Percentiles rank a stretch among this genome's conserved stretches.
Conservation (phyloP, 768 basidiomycete species). For the Collybiopsis confluens region DNA sequence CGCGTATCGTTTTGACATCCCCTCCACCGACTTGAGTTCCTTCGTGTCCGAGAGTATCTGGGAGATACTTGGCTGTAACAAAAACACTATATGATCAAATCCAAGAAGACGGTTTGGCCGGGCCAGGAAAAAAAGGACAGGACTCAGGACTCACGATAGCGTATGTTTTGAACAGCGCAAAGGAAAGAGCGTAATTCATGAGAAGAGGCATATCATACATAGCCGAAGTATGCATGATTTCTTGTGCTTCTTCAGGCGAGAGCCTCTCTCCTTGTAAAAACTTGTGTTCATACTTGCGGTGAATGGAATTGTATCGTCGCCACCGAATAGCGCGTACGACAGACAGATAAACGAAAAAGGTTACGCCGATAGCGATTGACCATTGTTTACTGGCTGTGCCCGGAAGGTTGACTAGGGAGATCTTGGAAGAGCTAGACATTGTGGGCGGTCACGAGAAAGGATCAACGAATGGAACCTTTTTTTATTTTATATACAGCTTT, state of each 20-base stretch:
- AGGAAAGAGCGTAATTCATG: conserved; percentile 33
- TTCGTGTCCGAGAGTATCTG: conserved; percentile 36
- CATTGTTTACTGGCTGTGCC: too few species aligned
- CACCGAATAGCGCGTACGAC: conserved; percentile 37
- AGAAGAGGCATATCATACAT: conserved; percentile 44
- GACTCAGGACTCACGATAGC: conserved; percentile 37
- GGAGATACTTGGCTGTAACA: conserved; percentile 42
- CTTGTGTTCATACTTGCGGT: conserved; percentile 33
- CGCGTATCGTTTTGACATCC: conserved; percentile 38
- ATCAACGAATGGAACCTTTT: too few species aligned
- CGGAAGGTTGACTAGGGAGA: too few species aligned
- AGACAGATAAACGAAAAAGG: conserved; percentile 12
- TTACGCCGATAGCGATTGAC: too few species aligned
- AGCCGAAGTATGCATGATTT: conserved; percentile 28
- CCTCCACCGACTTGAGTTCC: conserved; percentile 30
- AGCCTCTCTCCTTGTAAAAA: conserved; percentile 25
- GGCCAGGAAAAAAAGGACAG: too few species aligned
- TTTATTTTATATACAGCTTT: too few species aligned
- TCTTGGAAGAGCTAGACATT: too few species aligned
- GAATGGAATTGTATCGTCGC: conserved; percentile 37
- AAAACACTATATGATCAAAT: too few species aligned
- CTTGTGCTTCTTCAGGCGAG: conserved; percentile 43
- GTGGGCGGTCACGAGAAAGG: too few species aligned
- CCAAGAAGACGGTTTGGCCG: too few species aligned
- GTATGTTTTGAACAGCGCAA: conserved; percentile 54